A percentile compares a stretch with the other conserved stretches of the same genome.
Evolutionary conservation across 192 early-diverging fungal genomes (phyloP).

Genomic region (Phlyctochytrium planicorne): DNA sequence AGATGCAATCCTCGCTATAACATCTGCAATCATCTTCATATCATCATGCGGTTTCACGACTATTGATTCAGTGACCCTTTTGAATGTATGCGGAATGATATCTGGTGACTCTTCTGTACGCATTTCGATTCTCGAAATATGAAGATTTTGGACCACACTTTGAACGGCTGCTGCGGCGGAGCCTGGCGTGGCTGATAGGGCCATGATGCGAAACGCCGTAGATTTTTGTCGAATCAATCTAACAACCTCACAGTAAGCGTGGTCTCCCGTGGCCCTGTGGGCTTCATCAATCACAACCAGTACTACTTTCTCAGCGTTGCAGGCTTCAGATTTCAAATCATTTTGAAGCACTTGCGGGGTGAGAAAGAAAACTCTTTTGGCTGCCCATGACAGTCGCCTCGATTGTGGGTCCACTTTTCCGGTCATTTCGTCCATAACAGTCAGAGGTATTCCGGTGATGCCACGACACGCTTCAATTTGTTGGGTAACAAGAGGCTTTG

Average conservation of each 20-base stretch:
- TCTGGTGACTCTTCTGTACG: constrained; percentile 88
- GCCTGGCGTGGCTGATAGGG: constrained; percentile 86
- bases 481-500: constrained; percentile 86
- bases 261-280: constrained; percentile 80
- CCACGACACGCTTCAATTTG: constrained; percentile 86
- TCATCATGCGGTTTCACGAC: constrained; percentile 56
- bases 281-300: constrained; percentile 90
- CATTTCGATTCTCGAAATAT: constrained; percentile 77
- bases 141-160: constrained; percentile 70
- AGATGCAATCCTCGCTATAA: constrained; percentile 42
- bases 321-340: constrained; percentile 68
- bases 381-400: constrained; percentile 59
- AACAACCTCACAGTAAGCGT: constrained; percentile 79
- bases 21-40: constrained; percentile 43
- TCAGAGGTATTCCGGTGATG: constrained; percentile 73
- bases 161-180: constrained; percentile 68
- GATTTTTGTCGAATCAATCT: constrained; percentile 46
- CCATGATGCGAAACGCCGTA: constrained; percentile 71
- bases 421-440: constrained; percentile 64
- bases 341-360: constrained; percentile 90
- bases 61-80: constrained; percentile 63
- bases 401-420: constrained; percentile 54
- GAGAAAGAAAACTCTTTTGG: constrained; percentile 76
- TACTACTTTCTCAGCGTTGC: constrained; percentile 64
- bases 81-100: constrained; percentile 70